Evolutionary conservation across 495 filamentous ascomycete species (phyloP).

Genomic region (Saxispiralis lemnorum): DNA sequence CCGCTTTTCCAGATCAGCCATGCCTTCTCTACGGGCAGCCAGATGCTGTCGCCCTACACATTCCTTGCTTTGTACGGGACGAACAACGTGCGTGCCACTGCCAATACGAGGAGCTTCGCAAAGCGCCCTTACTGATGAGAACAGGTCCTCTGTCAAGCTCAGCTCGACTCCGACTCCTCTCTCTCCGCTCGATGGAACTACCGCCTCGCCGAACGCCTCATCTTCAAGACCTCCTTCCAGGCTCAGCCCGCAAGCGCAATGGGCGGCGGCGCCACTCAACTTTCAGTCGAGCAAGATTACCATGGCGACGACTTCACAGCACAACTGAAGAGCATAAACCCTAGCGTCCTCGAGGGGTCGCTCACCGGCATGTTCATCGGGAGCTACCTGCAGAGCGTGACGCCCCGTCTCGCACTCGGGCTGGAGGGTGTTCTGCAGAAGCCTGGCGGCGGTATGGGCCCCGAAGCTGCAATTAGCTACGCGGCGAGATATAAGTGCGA

Average conservation of each 20-base stretch:
- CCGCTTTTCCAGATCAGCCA: constrained; percentile 96
- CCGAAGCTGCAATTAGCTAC: constrained; percentile 74
- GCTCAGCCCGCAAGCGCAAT: constrained; percentile 38
- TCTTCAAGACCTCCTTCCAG: constrained; percentile 72
- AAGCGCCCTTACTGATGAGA: background rate
- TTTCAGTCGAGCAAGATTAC: constrained; percentile 87
- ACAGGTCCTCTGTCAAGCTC: constrained; percentile 89
- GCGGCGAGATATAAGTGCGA: constrained; percentile 71
- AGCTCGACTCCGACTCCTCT: constrained; percentile 72
- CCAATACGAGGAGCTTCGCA: background rate
- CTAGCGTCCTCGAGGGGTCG: constrained; percentile 77
- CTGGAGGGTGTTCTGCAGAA: constrained; percentile 91
- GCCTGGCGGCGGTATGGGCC: constrained; percentile 52
- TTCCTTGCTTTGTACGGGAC: constrained; percentile 88
- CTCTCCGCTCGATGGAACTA: constrained; percentile 77
- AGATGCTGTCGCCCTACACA: constrained; percentile 76
- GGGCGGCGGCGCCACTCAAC: constrained; percentile 48
- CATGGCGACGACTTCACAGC: constrained; percentile 81
- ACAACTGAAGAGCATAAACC: constrained; percentile 79
- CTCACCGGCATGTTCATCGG: constrained; percentile 89
- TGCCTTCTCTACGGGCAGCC: constrained; percentile 78
- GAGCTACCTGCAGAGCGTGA: constrained; percentile 85
- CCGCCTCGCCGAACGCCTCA: constrained; percentile 56
- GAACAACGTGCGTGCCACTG: constrained; percentile 49
- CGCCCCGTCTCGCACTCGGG: constrained; percentile 71